Percentiles rank a stretch among this genome's conserved stretches.
Evolutionary conservation across 768 basidiomycete genomes (phyloP).

Genomic region (Pleurotus cornucopiae): DNA sequence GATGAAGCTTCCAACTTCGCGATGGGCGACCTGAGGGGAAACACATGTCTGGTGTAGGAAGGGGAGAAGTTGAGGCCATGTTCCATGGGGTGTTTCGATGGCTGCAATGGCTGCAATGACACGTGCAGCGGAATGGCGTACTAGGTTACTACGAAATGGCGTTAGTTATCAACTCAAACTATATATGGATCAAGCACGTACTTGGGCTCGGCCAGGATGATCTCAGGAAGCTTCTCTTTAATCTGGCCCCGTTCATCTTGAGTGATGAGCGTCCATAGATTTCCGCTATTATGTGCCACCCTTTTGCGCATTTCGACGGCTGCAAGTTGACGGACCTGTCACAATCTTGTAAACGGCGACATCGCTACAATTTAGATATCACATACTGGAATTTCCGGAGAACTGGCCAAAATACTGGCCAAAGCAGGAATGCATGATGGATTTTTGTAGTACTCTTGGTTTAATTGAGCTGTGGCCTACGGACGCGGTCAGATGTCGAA

Average conservation of each 20-base stretch:
- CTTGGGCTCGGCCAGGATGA: conserved; percentile 77
- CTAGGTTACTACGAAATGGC: conserved; percentile 61
- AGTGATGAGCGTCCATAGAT: conserved; percentile 73
- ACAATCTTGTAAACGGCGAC: conserved; percentile 1
- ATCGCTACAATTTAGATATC: conserved; percentile 8
- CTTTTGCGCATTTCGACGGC: conserved; percentile 97
- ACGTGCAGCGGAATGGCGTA: conserved; percentile 89
- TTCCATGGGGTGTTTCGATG: conserved; percentile 74
- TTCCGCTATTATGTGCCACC: conserved; percentile 71
- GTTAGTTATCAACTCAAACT: conserved; percentile 6
- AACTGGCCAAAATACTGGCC: conserved; percentile 79
- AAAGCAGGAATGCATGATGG: conserved; percentile 89
- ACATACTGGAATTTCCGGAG: conserved; percentile 68
- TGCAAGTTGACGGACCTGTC: conserved; percentile 91
- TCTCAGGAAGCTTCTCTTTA: conserved; percentile 76
- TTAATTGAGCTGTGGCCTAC: conserved; percentile 88
- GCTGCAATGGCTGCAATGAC: conserved; percentile 90
- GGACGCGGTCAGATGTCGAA: conserved; percentile 8
- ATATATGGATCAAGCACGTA: conserved; percentile 30
- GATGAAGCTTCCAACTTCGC: conserved; percentile 90
- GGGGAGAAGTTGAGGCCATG: conserved; percentile 86
- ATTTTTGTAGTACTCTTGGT: conserved; percentile 90
- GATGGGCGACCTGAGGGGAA: conserved; percentile 64
- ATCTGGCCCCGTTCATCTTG: conserved; percentile 73
- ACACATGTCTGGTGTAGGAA: conserved; percentile 79